Evolutionary conservation across 2,329 filamentous ascomycete genomes (phyloP).

Genomic region (Trichoderma arundinaceum): DNA sequence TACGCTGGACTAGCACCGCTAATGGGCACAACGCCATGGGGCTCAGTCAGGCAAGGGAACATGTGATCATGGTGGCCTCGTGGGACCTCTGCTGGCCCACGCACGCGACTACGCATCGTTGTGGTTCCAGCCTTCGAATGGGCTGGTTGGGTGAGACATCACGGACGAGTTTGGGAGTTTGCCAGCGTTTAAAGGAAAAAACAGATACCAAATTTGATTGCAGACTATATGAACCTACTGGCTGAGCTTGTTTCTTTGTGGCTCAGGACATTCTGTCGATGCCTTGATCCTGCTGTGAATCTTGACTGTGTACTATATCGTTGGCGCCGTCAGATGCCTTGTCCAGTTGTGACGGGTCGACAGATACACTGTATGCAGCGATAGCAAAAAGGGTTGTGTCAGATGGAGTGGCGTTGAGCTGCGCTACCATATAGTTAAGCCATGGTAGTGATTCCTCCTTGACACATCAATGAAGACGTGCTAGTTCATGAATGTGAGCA

Average conservation of each 20-base stretch:
- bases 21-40: slow-evolving; percentile 4
- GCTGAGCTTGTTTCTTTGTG: slow-evolving; percentile 12
- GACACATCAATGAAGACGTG: not conserved
- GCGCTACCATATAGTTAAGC: slow-evolving; percentile 5
- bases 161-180: not conserved
- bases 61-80: slow-evolving; percentile 28
- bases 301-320: not conserved
- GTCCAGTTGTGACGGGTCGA: not conserved
- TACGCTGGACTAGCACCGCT: not conserved
- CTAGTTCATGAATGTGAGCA: not conserved
- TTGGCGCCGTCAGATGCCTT: not conserved
- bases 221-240: slow-evolving; percentile 28
- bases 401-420: slow-evolving; percentile 7
- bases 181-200: slow-evolving; percentile 5
- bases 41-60: slow-evolving; percentile 22
- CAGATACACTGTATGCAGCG: not conserved
- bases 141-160: not conserved
- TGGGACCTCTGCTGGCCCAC: slow-evolving; percentile 16
- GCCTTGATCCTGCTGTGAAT: not conserved
- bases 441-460: not conserved
- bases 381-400: not conserved
- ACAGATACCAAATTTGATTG: slow-evolving; percentile 25
- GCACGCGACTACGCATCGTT: slow-evolving; percentile 18
- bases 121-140: not conserved
- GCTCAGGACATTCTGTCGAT: not conserved